A percentile compares a stretch with the other conserved stretches of the same genome.
Evolutionary conservation across 805 yeast species (phyloP).

Genomic region (Wickerhamiella dianesei): DNA sequence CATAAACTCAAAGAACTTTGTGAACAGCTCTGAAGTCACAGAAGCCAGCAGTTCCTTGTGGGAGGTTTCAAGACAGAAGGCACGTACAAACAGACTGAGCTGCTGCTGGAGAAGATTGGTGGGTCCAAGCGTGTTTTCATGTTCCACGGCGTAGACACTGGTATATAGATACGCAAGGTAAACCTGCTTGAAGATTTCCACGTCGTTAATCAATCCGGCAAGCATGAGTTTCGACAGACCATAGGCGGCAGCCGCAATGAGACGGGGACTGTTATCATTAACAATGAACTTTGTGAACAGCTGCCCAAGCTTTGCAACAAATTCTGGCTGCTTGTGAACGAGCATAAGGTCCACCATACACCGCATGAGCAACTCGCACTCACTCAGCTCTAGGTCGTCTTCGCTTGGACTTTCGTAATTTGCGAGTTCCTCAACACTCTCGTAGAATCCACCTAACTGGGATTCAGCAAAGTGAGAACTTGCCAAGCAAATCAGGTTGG

Average conservation of each 20-base stretch:
- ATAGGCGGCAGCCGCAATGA: constrained; percentile 74
- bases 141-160: constrained; percentile 25
- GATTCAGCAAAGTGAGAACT: constrained; percentile 43
- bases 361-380: constrained; percentile 2
- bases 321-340: neutral
- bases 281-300: constrained; percentile 14
- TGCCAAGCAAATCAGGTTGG: constrained; percentile 65
- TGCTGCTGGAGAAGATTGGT: constrained; percentile 31
- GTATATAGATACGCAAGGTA: constrained; percentile 68
- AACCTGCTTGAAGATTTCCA: constrained; percentile 46
- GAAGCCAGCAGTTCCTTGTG: constrained; percentile 31
- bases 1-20: constrained; percentile 5
- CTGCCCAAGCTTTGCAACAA: neutral
- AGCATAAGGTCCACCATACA: constrained; percentile 24
- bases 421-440: constrained; percentile 45
- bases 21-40: constrained; percentile 3
- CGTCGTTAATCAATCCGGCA: constrained; percentile 60
- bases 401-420: constrained; percentile 38
- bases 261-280: constrained; percentile 36
- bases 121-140: constrained; percentile 38
- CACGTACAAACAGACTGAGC: constrained; percentile 24
- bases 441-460: constrained; percentile 10
- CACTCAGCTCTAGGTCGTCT: constrained; percentile 2
- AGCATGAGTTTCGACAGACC: constrained; percentile 72
- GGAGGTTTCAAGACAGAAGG: constrained; percentile 27